Conservation (phyloP, 495 filamentous ascomycete genomes). For the Melanomma pulvis-pyrius region DNA sequence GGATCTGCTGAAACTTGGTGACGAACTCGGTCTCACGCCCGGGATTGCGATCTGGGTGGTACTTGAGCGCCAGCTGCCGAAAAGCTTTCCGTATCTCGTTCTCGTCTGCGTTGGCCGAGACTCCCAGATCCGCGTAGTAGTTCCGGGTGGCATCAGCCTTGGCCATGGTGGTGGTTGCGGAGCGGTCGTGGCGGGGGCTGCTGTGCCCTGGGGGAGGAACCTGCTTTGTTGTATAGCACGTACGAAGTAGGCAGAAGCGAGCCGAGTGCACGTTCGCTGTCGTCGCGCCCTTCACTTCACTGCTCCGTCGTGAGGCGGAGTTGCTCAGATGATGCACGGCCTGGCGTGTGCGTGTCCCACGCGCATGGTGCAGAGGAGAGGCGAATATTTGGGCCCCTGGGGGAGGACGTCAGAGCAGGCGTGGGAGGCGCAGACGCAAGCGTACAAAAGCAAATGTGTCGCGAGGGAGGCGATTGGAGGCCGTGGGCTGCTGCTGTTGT, state of each 20-base stretch:
- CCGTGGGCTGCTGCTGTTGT: not conserved
- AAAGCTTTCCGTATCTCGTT: slow-evolving; percentile 85
- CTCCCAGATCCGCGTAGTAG: slow-evolving; percentile 84
- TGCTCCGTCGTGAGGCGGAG: slow-evolving; percentile 16
- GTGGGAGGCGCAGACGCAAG: slow-evolving; percentile 4
- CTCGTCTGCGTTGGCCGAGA: slow-evolving; percentile 62
- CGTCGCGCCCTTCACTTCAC: not conserved
- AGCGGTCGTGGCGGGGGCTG: not conserved
- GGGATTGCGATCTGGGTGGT: slow-evolving; percentile 88
- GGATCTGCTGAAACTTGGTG: slow-evolving; percentile 80
- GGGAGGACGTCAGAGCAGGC: slow-evolving; percentile 3
- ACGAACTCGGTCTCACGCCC: slow-evolving; percentile 77
- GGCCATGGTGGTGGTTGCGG: slow-evolving; percentile 37
- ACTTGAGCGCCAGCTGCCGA: slow-evolving; percentile 79
- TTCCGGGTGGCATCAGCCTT: slow-evolving; percentile 53
- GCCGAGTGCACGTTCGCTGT: not conserved
- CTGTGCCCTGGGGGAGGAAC: not conserved
- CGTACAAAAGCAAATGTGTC: slow-evolving; percentile 8
- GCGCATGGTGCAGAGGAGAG: slow-evolving; percentile 11
- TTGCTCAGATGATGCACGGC: slow-evolving; percentile 26
- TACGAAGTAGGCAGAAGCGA: slow-evolving; percentile 15
- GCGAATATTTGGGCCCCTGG: not conserved
- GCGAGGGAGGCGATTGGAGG: slow-evolving; percentile 1
- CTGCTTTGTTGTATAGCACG: not conserved
- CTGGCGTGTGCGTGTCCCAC: slow-evolving; percentile 1